A percentile compares a stretch with the other conserved stretches of the same genome.
Evolutionary conservation across 352 stramenopile genomes (phyloP).

Genomic region (Peronosclerospora sorghi): DNA sequence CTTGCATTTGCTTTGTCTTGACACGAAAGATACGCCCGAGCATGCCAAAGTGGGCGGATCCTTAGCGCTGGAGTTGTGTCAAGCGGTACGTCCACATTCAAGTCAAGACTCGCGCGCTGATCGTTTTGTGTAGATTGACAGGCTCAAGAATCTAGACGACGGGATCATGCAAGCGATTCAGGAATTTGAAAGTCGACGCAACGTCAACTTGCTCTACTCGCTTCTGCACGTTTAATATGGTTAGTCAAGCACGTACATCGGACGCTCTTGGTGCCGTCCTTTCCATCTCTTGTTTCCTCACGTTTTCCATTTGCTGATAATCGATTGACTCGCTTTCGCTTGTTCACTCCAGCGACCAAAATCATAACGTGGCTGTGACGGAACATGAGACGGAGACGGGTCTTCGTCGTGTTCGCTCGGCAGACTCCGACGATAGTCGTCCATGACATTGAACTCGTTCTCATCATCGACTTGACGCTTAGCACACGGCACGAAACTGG

Average conservation of each 20-base stretch:
- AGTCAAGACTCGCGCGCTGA: neutral
- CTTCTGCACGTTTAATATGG: slow-evolving; percentile 41
- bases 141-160: slow-evolving; percentile 30
- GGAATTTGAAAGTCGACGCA: slow-evolving; percentile 45
- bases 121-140: slow-evolving; percentile 33
- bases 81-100: slow-evolving; percentile 23
- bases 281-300: slow-evolving; percentile 7
- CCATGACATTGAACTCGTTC: slow-evolving; percentile 14
- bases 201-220: slow-evolving; percentile 55
- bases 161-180: slow-evolving; percentile 44
- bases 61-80: slow-evolving; percentile 66
- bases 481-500: neutral
- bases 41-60: slow-evolving; percentile 77
- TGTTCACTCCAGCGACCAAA: slow-evolving; percentile 30
- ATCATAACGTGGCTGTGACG: slow-evolving; percentile 9
- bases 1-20: slow-evolving; percentile 78
- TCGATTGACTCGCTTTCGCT: slow-evolving; percentile 18
- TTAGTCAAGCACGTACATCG: neutral
- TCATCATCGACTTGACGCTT: slow-evolving; percentile 9
- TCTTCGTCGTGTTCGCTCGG: slow-evolving; percentile 8
- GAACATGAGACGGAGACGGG: neutral
- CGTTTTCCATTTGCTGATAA: slow-evolving; percentile 32
- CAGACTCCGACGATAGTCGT: slow-evolving; percentile 13
- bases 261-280: too few relatives aligned
- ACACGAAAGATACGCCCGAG: slow-evolving; percentile 82